Percentiles rank a stretch among this genome's conserved stretches.
phyloP scores from a whole-genome alignment of 257 asterid species.

The Pogostemon cablin region DNA sequence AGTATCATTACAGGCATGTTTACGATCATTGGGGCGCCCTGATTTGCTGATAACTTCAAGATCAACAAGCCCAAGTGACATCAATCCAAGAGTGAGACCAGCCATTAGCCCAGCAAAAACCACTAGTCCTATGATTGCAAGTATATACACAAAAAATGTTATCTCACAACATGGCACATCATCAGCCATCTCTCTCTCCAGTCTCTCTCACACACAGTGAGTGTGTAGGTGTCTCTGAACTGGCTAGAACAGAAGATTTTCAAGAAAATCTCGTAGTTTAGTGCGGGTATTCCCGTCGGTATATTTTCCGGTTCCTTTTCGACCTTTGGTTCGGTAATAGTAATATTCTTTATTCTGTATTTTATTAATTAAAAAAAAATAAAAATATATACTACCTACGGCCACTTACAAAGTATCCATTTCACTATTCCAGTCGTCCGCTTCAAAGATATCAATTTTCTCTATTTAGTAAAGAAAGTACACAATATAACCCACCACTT shows the following conservation, averaged over 20 bases:
- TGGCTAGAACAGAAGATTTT: constrained; percentile 14
- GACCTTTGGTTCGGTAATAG: constrained; percentile 3
- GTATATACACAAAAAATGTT: constrained; percentile 53
- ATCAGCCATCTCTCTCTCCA: constrained; percentile 50
- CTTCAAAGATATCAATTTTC: no score
- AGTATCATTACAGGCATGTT: constrained; percentile 67
- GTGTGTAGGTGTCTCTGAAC: constrained; percentile 27
- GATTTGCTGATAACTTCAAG: constrained; percentile 98
- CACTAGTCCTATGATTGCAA: constrained; percentile 67
- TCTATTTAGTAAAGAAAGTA: no score
- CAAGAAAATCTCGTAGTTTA: constrained; percentile 36
- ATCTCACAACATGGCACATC: constrained; percentile 71
- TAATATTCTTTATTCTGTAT: neutral
- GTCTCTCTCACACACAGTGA: constrained; percentile 18
- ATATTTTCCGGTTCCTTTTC: neutral
- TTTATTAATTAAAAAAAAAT: neutral
- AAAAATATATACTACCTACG: neutral
- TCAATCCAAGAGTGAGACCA: constrained; percentile 95
- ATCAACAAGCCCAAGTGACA: constrained; percentile 99
- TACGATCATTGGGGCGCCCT: constrained; percentile 89
- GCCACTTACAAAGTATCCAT: no score
- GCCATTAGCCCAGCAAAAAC: constrained; percentile 96
- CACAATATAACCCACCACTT: no score
- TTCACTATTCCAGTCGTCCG: no score
- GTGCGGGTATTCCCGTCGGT: constrained; percentile 33